phyloP scores from a whole-genome alignment of 306 rosid species.

The Cajanus cajan region DNA sequence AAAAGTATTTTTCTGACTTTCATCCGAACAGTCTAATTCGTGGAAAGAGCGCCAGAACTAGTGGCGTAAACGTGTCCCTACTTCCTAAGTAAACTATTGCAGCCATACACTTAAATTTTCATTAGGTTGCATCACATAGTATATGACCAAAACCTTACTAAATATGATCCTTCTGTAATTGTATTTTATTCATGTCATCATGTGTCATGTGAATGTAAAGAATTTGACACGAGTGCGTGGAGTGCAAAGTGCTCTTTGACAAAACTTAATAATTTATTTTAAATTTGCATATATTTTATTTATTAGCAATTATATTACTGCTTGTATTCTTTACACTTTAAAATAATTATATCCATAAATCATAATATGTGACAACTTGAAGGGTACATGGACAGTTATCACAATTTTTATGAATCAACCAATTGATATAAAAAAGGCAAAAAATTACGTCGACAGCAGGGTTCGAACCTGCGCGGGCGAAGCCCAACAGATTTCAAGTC shows the following conservation, averaged over 20 bases:
- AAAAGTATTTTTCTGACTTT: too few species aligned
- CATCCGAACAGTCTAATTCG: not conserved
- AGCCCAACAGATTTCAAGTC: conserved; percentile 60
- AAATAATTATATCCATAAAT: too few species aligned
- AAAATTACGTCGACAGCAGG: conserved; percentile 40
- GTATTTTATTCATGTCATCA: not conserved
- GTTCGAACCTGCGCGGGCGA: conserved; percentile 61
- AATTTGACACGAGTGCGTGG: not conserved
- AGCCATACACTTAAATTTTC: not conserved
- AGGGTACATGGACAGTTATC: too few species aligned
- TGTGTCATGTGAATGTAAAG: not conserved
- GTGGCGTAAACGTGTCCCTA: not conserved
- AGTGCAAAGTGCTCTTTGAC: too few species aligned
- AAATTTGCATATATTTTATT: too few species aligned
- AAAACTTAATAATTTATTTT: too few species aligned
- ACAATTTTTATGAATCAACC: too few species aligned
- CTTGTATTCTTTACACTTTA: too few species aligned
- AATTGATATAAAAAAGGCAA: not conserved
- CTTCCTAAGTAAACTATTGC: not conserved
- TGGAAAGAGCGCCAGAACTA: not conserved
- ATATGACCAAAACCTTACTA: not conserved
- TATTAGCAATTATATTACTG: too few species aligned
- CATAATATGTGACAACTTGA: too few species aligned
- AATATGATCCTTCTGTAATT: not conserved
- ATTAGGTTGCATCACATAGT: not conserved